Evolutionary conservation across 2,329 filamentous ascomycete species (phyloP).

Genomic region (Ophiocordyceps polyrhachis-furcata): DNA sequence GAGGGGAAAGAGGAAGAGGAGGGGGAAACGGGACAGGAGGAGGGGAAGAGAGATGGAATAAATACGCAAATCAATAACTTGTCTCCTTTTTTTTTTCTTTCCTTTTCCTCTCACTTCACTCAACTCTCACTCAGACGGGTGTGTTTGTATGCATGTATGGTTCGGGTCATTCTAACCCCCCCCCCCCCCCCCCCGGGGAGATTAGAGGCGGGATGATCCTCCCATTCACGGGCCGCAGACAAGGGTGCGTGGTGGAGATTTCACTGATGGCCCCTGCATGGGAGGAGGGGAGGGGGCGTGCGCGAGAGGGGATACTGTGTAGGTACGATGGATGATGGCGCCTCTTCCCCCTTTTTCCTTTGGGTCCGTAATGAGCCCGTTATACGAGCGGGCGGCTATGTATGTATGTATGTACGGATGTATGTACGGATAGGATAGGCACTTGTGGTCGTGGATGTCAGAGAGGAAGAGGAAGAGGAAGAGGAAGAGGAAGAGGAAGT

Average conservation of each 20-base stretch:
- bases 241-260: background rate
- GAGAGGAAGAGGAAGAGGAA: too few relatives aligned
- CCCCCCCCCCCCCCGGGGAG: too few relatives aligned
- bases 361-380: background rate
- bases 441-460: too few relatives aligned
- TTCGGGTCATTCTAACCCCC: background rate
- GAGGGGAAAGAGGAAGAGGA: constrained; percentile 7
- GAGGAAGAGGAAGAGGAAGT: too few relatives aligned
- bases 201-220: background rate
- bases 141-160: too few relatives aligned
- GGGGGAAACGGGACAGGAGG: background rate
- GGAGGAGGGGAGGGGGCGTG: background rate
- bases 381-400: background rate
- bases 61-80: too few relatives aligned
- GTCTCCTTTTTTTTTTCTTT: background rate
- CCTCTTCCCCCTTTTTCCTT: background rate
- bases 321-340: background rate
- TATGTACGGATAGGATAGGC: background rate
- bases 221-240: background rate
- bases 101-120: too few relatives aligned
- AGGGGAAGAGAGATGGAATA: background rate
- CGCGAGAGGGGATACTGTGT: background rate
- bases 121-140: background rate
- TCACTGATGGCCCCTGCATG: background rate
- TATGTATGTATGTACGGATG: background rate